Conservation (phyloP, 2,329 filamentous ascomycete species). For the Triangularia setosa region DNA sequence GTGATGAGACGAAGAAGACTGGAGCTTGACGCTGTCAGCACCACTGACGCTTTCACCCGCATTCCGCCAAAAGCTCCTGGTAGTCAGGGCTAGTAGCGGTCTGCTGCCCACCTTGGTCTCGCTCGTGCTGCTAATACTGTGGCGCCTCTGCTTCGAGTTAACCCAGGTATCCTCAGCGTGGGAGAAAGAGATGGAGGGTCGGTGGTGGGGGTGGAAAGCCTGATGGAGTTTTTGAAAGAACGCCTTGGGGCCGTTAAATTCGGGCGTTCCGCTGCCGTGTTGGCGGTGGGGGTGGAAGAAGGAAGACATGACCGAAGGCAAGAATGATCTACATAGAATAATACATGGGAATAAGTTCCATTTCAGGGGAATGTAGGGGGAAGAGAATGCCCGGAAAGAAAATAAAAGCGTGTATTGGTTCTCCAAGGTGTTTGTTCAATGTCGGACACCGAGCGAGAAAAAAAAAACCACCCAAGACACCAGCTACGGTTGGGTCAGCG, state of each 20-base stretch:
- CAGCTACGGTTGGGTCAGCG: not conserved
- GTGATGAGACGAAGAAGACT: not conserved
- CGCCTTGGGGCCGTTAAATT: not conserved
- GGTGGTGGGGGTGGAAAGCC: not conserved
- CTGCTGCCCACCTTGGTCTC: conserved; percentile 1
- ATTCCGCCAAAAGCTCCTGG: not conserved
- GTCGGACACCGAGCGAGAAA: not conserved
- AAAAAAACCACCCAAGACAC: not conserved
- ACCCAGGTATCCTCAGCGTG: conserved; percentile 36
- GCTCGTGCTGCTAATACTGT: conserved; percentile 4
- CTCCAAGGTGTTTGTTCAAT: not conserved
- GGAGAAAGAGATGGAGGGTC: conserved; percentile 33
- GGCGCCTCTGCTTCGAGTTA: conserved; percentile 20
- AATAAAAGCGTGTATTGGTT: not conserved
- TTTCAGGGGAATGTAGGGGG: not conserved
- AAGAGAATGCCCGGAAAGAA: not conserved
- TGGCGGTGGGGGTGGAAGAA: not conserved
- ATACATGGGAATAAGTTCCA: not conserved
- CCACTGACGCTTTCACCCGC: not conserved
- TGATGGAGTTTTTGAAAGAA: not conserved
- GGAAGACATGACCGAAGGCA: not conserved
- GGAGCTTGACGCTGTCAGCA: not conserved
- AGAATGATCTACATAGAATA: not conserved
- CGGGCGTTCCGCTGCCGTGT: not conserved
- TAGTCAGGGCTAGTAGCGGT: not conserved